These are phyloP conservation scores for Saturnispora besseyi DNA, from an alignment of 805 yeast species.

Conservation along the genomic window DNA sequence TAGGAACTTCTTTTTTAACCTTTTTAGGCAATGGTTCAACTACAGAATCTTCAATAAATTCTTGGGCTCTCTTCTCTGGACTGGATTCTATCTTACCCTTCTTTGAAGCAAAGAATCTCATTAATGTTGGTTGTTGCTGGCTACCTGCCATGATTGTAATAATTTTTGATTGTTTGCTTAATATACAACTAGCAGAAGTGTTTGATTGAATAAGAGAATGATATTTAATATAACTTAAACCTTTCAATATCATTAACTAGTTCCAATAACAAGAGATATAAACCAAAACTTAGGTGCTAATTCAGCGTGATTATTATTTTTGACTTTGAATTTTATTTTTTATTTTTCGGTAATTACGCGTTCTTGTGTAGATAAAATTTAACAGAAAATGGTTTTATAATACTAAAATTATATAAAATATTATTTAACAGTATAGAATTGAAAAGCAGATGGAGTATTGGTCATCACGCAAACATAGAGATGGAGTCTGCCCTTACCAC, in stretches of 20 bases:
- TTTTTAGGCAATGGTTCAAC: background rate
- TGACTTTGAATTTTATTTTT: background rate
- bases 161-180: background rate
- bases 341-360: background rate
- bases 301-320: background rate
- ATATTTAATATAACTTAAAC: background rate
- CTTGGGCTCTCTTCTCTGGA: background rate
- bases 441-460: conserved; percentile 3
- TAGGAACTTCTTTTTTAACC: background rate
- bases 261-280: background rate
- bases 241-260: background rate
- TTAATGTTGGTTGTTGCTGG: conserved; percentile 10
- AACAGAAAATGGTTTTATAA: background rate
- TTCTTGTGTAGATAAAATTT: background rate
- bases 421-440: background rate
- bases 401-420: conserved; percentile 1
- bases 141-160: background rate
- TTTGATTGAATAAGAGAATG: background rate
- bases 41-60: background rate
- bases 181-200: background rate
- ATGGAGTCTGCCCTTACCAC: conserved; percentile 12
- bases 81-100: background rate
- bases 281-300: background rate
- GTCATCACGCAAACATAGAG: background rate
- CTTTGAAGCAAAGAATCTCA: conserved; percentile 13